phyloP scores from a whole-genome alignment of 2,329 filamentous ascomycete genomes.

The Pyrenochaeta sp. region DNA sequence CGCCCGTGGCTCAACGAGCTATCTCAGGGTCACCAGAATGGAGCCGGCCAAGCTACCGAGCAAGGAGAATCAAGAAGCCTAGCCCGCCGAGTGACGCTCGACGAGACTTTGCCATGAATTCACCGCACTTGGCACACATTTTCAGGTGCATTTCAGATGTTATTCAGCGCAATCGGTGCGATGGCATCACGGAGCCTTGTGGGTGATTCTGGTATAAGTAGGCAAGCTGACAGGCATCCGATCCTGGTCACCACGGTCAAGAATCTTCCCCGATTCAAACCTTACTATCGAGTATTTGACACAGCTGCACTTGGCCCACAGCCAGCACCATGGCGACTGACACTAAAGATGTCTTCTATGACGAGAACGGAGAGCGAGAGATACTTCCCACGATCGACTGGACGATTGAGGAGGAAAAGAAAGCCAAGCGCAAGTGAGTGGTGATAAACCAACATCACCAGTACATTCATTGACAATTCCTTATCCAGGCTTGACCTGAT shows the following conservation, averaged over 20 bases:
- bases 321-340: slow-evolving; percentile 7
- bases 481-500: slow-evolving; percentile 22
- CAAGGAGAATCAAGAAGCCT: slow-evolving; percentile 4
- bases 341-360: slow-evolving; percentile 14
- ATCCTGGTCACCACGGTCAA: neutral
- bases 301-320: neutral
- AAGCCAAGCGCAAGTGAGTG: slow-evolving; percentile 42
- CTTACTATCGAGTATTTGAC: neutral
- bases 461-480: neutral
- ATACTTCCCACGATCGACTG: slow-evolving; percentile 20
- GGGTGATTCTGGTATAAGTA: slow-evolving; percentile 8
- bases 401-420: slow-evolving; percentile 40
- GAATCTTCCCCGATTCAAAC: neutral
- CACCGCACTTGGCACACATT: slow-evolving; percentile 15
- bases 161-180: slow-evolving; percentile 6
- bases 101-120: slow-evolving; percentile 23
- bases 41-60: slow-evolving; percentile 9
- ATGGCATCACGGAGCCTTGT: slow-evolving; percentile 1
- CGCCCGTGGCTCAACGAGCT: slow-evolving; percentile 3
- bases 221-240: neutral
- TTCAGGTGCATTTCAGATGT: neutral
- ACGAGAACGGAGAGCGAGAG: slow-evolving; percentile 6
- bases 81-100: slow-evolving; percentile 17
- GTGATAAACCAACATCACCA: neutral
- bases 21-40: slow-evolving; percentile 5